Base-by-base conservation (phyloP, 2,329 filamentous ascomycete species). In the Fusarium sp. region DNA sequence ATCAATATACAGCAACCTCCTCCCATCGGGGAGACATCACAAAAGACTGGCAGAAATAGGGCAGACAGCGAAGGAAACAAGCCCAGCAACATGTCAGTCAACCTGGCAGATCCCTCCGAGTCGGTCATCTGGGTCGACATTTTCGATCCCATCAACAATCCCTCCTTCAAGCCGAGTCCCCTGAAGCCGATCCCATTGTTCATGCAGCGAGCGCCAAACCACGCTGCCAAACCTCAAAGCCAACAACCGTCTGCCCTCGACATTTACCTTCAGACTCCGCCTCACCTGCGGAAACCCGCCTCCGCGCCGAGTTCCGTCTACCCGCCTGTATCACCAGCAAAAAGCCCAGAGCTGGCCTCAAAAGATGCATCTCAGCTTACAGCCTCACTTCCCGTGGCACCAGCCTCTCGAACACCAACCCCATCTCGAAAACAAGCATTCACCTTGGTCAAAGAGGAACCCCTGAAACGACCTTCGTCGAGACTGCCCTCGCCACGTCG, bases 171-270 rank as follows among this genome's bases (percentile, higher is more conserved):
- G 65, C 83, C 84, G 2, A 81, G 80, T 57, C 81, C 79, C 4
- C 79, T 83, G 10, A 88, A 87, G 65, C 83, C 85, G 1, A 80
- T 87, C 10, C 86, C 86, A 0, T 63, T 69, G 13, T 83, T 82
- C 74, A 85, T 85, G 82, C 79, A 78, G 49, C 64, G 71, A 74
- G 29, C 64, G 2, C 70, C 73, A 13, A 73, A 56, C 14, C 63
- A 73, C 9, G 69, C 42, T 8, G 42, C 14, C 40, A 61, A 58
- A 23, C 18, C 25, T 53, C 68, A 58, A 27, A 67, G 33, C 18
- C 58, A 62, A 44, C 58, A 60, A 40, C 55, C 58, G 20, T 61
- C 66, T 25, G 49, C 60, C 9, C 49, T 49, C 5, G 60, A 72
- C 27, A 58, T 34, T 42, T 67, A 72, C 23, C 64, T 72, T 3